Base-by-base conservation (phyloP, 75 land plant genomes). In the Azolla pinnata region DNA sequence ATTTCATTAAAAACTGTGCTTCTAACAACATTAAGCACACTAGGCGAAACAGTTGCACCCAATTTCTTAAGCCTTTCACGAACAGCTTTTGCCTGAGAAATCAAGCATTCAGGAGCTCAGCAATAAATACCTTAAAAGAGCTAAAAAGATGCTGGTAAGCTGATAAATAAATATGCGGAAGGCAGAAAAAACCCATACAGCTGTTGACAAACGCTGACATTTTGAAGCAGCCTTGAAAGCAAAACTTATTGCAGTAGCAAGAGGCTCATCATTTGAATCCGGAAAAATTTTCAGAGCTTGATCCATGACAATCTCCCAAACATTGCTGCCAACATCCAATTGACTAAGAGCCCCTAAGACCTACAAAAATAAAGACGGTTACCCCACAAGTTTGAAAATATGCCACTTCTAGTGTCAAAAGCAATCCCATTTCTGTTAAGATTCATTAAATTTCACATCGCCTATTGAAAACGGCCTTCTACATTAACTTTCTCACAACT, bases 211-310 rank as follows among this genome's bases (percentile, higher is more conserved):
- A 63, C 71, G 87, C 33, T 83, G 83, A 72, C 96, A 89, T 24
- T 86, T 78, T 21, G 86, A 55, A 62, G 96, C 96, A 73, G 96
- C 85, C 65, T 89, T 93, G 61, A 93, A 85, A 33, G 86, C 56
- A 62, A 79, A 88, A 67, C 75, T 67, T 26, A 89, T 77, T 16
- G 82, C 75, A 62, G 79, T 76, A 19, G 74, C 87, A 40, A 93
- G 79, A 20, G 87, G 81, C 69, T 93, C 96, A 72, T 89, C 96
- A 74, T 76, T 81, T 38, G 81, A 81, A 58, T 79, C 84, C 16
- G 75, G 48, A 44, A 93, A 51, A 23, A 86, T 58, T 24, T 73
- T 72, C 35, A 85, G 55, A 61, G 96, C 81, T 61, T 89, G 84
- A 42, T 74, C 62, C 28, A 89, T 57, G 50, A 83, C 73, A 29